Evolutionary conservation across 768 basidiomycete genomes (phyloP).

Genomic region (Sarcodon aspratus): DNA sequence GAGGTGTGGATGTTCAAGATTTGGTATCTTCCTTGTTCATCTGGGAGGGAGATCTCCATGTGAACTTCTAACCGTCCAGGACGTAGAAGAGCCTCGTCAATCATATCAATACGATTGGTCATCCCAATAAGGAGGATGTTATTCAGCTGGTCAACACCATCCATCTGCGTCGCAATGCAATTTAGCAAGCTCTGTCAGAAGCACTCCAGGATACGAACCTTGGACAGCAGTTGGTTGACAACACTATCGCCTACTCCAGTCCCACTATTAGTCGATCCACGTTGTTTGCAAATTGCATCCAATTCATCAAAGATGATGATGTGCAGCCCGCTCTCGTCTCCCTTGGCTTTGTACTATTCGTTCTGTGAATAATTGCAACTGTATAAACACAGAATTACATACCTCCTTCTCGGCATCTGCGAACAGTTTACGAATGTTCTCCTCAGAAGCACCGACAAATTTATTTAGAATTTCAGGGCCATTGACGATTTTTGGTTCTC

Average conservation of each 20-base stretch:
- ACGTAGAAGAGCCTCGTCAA: slow-evolving; percentile 94
- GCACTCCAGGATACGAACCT: slow-evolving; percentile 41
- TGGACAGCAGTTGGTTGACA: slow-evolving; percentile 96
- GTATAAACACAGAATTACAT: slow-evolving; percentile 8
- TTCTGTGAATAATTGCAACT: background rate
- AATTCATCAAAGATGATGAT: slow-evolving; percentile 99
- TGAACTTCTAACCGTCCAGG: slow-evolving; percentile 98
- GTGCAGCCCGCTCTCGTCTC: slow-evolving; percentile 92
- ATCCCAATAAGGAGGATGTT: slow-evolving; percentile 99
- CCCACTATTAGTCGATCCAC: slow-evolving; percentile 82
- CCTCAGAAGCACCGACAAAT: slow-evolving; percentile 94
- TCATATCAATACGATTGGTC: slow-evolving; percentile 98
- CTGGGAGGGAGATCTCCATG: slow-evolving; percentile 98
- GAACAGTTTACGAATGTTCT: slow-evolving; percentile 95
- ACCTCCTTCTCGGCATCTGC: slow-evolving; percentile 98
- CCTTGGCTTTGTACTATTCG: slow-evolving; percentile 86
- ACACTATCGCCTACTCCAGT: slow-evolving; percentile 99
- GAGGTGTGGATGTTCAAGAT: slow-evolving; percentile 92
- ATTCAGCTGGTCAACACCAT: slow-evolving; percentile 97
- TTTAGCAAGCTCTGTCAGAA: background rate
- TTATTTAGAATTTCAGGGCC: slow-evolving; percentile 97
- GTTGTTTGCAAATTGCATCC: slow-evolving; percentile 97
- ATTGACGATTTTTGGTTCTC: slow-evolving; percentile 97
- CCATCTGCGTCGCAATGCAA: slow-evolving; percentile 58
- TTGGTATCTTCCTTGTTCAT: slow-evolving; percentile 84